Conservation (phyloP, 176 grass and related monocot species). For the Triticum turgidum region DNA sequence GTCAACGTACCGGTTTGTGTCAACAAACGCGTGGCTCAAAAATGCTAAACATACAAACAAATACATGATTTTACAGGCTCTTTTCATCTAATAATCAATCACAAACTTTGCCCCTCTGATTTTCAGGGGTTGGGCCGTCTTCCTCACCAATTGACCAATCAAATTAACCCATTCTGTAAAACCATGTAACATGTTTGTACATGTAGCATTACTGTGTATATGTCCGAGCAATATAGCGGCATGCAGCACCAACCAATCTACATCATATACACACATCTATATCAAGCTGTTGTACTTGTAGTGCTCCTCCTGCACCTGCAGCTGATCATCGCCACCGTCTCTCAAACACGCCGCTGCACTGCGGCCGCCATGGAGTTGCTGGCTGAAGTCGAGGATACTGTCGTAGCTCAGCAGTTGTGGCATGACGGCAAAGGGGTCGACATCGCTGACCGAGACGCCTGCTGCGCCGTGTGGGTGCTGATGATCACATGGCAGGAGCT, state of each 20-base stretch:
- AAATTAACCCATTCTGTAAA: too few relatives aligned
- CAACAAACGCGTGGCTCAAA: too few relatives aligned
- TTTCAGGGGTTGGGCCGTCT: too few relatives aligned
- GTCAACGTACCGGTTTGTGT: too few relatives aligned
- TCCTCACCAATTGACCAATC: too few relatives aligned
- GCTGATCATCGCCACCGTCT: conserved; percentile 8
- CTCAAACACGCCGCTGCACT: background rate
- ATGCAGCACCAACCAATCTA: background rate
- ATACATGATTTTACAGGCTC: too few relatives aligned
- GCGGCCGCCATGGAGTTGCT: conserved; percentile 17
- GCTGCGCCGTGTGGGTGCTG: background rate
- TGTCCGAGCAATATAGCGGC: too few relatives aligned
- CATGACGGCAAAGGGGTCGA: conserved; percentile 11
- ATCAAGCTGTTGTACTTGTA: conserved; percentile 48
- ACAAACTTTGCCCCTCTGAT: too few relatives aligned
- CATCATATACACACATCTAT: conserved; percentile 10
- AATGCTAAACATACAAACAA: too few relatives aligned
- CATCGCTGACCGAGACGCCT: background rate
- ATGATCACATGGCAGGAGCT: conserved; percentile 5
- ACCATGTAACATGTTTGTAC: too few relatives aligned
- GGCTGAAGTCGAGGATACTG: conserved; percentile 31
- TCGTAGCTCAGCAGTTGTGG: conserved; percentile 28
- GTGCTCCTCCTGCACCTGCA: conserved; percentile 40
- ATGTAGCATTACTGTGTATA: too few relatives aligned
- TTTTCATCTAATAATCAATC: too few relatives aligned